Percentiles rank a stretch among this genome's conserved stretches.
These are phyloP conservation scores for Penicillium riverlandense DNA, from an alignment of 495 filamentous ascomycete genomes.

Conservation along the genomic window DNA sequence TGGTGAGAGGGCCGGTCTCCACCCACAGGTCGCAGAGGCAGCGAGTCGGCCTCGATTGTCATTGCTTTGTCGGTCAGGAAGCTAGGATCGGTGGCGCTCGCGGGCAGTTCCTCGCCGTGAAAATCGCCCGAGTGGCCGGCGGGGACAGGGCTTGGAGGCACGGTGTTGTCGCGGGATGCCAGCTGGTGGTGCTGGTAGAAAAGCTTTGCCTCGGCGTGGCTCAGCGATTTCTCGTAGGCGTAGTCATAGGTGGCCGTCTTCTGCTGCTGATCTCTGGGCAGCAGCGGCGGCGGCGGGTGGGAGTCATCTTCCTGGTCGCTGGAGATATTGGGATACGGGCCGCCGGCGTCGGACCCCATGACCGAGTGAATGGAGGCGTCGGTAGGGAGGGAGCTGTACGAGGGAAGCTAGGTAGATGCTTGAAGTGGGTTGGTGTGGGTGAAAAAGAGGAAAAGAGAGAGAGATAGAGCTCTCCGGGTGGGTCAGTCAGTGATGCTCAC, in stretches of 20 bases:
- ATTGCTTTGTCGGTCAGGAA: neutral
- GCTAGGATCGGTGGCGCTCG: slow-evolving; percentile 2
- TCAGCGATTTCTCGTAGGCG: slow-evolving; percentile 83
- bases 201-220: slow-evolving; percentile 84
- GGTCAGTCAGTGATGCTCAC: too few relatives aligned
- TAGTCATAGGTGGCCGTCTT: slow-evolving; percentile 82
- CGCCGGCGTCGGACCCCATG: neutral
- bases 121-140: slow-evolving; percentile 7
- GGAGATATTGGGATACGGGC: too few relatives aligned
- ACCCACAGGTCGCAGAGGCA: neutral
- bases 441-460: too few relatives aligned
- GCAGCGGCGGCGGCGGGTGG: slow-evolving; percentile 20
- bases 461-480: too few relatives aligned
- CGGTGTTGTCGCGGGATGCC: slow-evolving; percentile 22
- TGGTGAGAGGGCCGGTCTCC: neutral
- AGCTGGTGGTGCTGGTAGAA: slow-evolving; percentile 89
- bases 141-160: slow-evolving; percentile 12
- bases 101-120: slow-evolving; percentile 3
- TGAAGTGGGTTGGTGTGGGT: too few relatives aligned
- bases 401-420: too few relatives aligned
- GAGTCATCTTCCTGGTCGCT: slow-evolving; percentile 20
- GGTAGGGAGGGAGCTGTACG: too few relatives aligned
- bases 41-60: too few relatives aligned
- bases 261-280: slow-evolving; percentile 66
- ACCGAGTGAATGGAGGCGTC: neutral